Evolutionary conservation across 257 asterid species (phyloP), one percentile per base, ranked within the genome.

Genomic region (Solanum rostratum): DNA sequence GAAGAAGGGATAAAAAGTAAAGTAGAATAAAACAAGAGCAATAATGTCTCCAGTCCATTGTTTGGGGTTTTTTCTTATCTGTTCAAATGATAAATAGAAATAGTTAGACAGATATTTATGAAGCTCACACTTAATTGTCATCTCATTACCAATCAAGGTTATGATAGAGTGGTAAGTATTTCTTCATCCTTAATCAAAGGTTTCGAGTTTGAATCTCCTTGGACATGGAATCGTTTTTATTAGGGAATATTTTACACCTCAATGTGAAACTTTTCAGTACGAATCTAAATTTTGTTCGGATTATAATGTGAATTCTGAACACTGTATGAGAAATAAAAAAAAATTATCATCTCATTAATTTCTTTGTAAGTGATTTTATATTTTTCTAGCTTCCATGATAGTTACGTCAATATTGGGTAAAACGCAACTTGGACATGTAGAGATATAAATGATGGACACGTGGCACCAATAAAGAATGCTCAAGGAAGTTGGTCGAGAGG

Each of bases 21-120:
- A 82, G 59, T 70, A 82, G 60, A 46, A 82, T 10, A 82, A 82
- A 59, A 27, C 62, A 82, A 43, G 73, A 82, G 85, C 16, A 5
- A 27, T 57, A 57, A n/a, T 57, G 30, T n/a, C 29, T 60, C 62
- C 70, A 63, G 7, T 63, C 79, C 85, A 82, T 82, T 46, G 76
- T 43, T 63, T 1, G 49, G n/a, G 3, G 18, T 71, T 43, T 71
- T 19, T 10, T 24, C 54, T 71, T 71, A 41, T 71, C 54, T 71
- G 12, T 71, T 11, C 29, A 71, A 71, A 70, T 41, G 16, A 12
- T 52, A 57, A 57, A 33, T 20, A 43, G 9, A 43, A 1, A 43
- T 43, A 43, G 10, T 7, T 43, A 49, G 7, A 14, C 15, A 22
- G 0, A 24, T 62, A 24, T 33, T 11, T 62, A 27, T 62, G 33